Conservation (phyloP, 345 rosid species). For the Eucalyptus cladocalyx region DNA sequence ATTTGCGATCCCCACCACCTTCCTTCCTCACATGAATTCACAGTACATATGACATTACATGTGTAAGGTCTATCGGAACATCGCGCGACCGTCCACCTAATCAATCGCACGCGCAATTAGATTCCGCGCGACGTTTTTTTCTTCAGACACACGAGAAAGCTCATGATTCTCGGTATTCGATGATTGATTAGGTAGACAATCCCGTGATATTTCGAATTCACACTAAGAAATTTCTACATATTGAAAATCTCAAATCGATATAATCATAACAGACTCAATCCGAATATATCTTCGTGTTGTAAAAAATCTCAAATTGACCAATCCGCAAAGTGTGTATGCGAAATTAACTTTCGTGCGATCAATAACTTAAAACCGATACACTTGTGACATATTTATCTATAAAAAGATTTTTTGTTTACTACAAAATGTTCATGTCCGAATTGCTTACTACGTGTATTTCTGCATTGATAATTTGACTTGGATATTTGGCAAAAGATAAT, state of each 20-base stretch:
- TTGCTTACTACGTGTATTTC: fast-evolving
- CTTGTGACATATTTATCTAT: no score
- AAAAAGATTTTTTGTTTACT: not conserved
- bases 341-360: not conserved
- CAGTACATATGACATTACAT: not conserved
- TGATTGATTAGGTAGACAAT: no score
- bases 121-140: no score
- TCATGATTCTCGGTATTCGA: no score
- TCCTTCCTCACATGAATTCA: not conserved
- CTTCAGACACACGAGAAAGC: no score
- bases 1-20: not conserved
- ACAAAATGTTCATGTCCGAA: not conserved
- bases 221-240: no score
- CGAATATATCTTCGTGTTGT: not conserved
- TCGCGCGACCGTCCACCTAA: no score
- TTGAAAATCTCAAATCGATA: no score
- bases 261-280: fast-evolving
- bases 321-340: fast-evolving
- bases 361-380: no score
- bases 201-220: no score
- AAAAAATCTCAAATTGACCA: not conserved
- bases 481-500: not conserved
- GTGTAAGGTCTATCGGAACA: not conserved
- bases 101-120: no score
- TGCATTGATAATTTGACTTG: not conserved